Evolutionary conservation across 116 monocot species (phyloP).

Genomic region (Dioscorea cayenensis): DNA sequence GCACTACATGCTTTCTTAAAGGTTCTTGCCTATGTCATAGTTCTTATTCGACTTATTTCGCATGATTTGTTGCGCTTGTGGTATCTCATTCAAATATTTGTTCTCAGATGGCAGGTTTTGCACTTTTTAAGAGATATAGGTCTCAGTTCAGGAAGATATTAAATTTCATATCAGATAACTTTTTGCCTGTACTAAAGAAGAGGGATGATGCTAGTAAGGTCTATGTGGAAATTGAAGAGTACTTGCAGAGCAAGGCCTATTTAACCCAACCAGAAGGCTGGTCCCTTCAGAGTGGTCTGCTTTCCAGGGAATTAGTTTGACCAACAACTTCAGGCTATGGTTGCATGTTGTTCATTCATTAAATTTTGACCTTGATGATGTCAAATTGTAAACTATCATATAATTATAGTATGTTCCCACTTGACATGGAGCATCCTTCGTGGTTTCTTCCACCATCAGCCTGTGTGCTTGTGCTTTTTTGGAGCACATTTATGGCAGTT

Average conservation of each 20-base stretch:
- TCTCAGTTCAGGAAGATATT: constrained; percentile 73
- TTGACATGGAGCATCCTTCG: no score
- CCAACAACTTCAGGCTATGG: background rate
- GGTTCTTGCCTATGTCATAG: constrained; percentile 20
- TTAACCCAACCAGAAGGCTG: constrained; percentile 56
- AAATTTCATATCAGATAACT: constrained; percentile 25
- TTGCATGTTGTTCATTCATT: no score
- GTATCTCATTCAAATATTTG: background rate
- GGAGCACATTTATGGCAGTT: no score
- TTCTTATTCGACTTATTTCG: background rate
- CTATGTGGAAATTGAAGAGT: constrained; percentile 49
- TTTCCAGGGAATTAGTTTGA: constrained; percentile 10
- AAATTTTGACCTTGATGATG: no score
- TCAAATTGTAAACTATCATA: no score
- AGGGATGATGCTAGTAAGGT: constrained; percentile 19
- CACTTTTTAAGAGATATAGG: constrained; percentile 48
- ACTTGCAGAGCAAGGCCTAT: constrained; percentile 39
- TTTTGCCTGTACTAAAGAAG: constrained; percentile 60
- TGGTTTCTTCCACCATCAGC: no score
- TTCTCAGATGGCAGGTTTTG: constrained; percentile 83
- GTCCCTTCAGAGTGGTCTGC: constrained; percentile 18
- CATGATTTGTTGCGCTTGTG: background rate
- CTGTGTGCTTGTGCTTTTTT: no score
- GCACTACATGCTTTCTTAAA: constrained; percentile 71
- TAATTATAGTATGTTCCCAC: no score